These are phyloP conservation scores for Leishmania aethiopica DNA, from an alignment of 208 protist species.

Conservation along the genomic window DNA sequence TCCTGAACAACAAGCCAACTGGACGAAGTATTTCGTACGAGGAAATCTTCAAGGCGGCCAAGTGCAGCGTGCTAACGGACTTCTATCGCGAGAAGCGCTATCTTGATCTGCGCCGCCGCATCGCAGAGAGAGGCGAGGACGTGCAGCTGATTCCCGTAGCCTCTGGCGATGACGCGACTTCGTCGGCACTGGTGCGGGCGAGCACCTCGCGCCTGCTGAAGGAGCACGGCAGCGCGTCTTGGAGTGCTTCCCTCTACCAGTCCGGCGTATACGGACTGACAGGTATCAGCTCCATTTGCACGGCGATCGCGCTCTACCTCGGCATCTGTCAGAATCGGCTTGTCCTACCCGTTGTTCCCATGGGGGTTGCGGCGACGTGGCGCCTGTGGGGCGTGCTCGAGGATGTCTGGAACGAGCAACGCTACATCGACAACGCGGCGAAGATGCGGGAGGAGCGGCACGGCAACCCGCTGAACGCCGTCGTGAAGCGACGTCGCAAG, in stretches of 20 bases:
- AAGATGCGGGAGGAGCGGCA: conserved; percentile 64
- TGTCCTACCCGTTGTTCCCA: conserved; percentile 67
- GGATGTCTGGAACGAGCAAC: conserved; percentile 76
- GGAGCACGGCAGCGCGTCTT: conserved; percentile 71
- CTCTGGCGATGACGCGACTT: conserved; percentile 4
- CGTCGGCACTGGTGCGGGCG: conserved; percentile 35
- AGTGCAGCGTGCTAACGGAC: conserved; percentile 56
- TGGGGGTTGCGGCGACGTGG: conserved; percentile 66
- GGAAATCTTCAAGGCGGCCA: conserved; percentile 55
- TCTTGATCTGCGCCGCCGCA: conserved; percentile 20
- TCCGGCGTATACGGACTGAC: conserved; percentile 72
- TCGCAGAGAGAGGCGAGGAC: conserved; percentile 37
- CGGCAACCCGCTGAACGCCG: conserved; percentile 79
- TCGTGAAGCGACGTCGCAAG: conserved; percentile 55
- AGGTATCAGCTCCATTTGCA: conserved; percentile 58
- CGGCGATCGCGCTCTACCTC: conserved; percentile 61
- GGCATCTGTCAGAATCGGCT: conserved; percentile 73
- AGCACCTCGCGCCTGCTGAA: conserved; percentile 71
- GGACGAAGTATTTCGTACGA: conserved; percentile 50
- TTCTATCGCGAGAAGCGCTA: conserved; percentile 60
- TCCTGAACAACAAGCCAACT: conserved; percentile 43
- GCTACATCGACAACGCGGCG: conserved; percentile 80
- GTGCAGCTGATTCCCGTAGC: conserved; percentile 56
- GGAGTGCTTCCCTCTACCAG: conserved; percentile 74
- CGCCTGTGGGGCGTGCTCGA: conserved; percentile 75